Percentiles rank a stretch among this genome's conserved stretches.
phyloP scores from a whole-genome alignment of 129 eudicot species.

The Mikania micrantha region DNA sequence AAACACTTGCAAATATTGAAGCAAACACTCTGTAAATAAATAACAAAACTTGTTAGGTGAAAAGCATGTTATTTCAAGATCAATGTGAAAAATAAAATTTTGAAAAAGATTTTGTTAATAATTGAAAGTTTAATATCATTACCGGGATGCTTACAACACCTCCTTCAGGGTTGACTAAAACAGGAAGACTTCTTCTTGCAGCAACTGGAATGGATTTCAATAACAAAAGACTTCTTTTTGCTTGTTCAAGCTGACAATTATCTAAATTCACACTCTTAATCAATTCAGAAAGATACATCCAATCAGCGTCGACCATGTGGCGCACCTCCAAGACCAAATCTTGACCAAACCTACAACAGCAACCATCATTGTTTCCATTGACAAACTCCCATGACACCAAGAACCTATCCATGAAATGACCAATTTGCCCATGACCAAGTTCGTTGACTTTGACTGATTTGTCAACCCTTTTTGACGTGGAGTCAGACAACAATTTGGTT shows the following conservation, averaged over 20 bases:
- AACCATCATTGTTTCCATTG: slow-evolving; percentile 17
- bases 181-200: slow-evolving; percentile 87
- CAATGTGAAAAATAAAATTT: neutral
- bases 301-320: slow-evolving; percentile 77
- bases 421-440: slow-evolving; percentile 51
- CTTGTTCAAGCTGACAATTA: slow-evolving; percentile 23
- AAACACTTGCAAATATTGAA: slow-evolving; percentile 56
- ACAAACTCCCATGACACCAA: slow-evolving; percentile 51
- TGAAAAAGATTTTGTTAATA: no score
- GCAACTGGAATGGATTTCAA: slow-evolving; percentile 76
- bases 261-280: slow-evolving; percentile 25
- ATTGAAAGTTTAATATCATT: neutral
- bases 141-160: slow-evolving; percentile 68
- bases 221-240: slow-evolving; percentile 38
- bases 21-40: slow-evolving; percentile 43
- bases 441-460: slow-evolving; percentile 19
- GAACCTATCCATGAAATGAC: slow-evolving; percentile 79
- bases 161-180: slow-evolving; percentile 49
- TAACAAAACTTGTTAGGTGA: neutral
- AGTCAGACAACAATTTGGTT: slow-evolving; percentile 18
- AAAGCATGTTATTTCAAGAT: neutral
- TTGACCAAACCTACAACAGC: slow-evolving; percentile 34
- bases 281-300: slow-evolving; percentile 70
- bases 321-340: slow-evolving; percentile 50
- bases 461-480: slow-evolving; percentile 16